phyloP scores from a whole-genome alignment of 2,329 filamentous ascomycete species.

The Trichoderma harzianum region DNA sequence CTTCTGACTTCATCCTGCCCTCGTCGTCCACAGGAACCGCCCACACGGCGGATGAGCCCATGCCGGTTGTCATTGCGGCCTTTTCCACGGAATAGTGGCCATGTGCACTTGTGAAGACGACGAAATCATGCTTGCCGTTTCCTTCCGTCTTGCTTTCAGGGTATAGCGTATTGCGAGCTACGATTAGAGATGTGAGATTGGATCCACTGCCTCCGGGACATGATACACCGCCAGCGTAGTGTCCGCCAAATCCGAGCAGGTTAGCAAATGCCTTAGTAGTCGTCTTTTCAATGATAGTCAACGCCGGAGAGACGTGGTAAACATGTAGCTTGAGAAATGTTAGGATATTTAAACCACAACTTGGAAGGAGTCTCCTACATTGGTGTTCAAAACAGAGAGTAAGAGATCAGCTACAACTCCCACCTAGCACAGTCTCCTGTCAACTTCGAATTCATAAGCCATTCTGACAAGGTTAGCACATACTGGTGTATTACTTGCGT shows the following conservation, averaged over 20 bases:
- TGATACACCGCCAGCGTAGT: conserved; percentile 68
- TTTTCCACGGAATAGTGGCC: conserved; percentile 96
- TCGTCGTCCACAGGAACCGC: conserved; percentile 67
- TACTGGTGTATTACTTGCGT: conserved; percentile 82
- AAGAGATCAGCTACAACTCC: conserved; percentile 83
- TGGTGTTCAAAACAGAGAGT: conserved; percentile 84
- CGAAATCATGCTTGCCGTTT: conserved; percentile 63
- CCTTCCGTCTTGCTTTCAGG: conserved; percentile 73
- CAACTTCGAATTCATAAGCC: neutral
- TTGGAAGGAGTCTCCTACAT: conserved; percentile 48
- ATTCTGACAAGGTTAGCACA: conserved; percentile 22
- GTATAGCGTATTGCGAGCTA: conserved; percentile 83
- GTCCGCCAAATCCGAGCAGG: conserved; percentile 72
- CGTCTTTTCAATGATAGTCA: conserved; percentile 83
- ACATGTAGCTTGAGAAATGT: conserved; percentile 65
- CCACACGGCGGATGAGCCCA: conserved; percentile 73
- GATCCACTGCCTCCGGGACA: conserved; percentile 81
- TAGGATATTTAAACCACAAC: neutral
- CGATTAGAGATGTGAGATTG: conserved; percentile 79
- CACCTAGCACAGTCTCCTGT: conserved; percentile 46
- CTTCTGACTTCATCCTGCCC: conserved; percentile 68
- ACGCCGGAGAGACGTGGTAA: conserved; percentile 86
- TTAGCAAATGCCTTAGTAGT: conserved; percentile 70
- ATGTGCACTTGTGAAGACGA: conserved; percentile 83
- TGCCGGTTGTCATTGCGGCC: conserved; percentile 83